Evolutionary conservation across 139 green algal genomes (phyloP), one percentile per base, ranked within the genome.

Genomic region (Gonium pectorale): DNA sequence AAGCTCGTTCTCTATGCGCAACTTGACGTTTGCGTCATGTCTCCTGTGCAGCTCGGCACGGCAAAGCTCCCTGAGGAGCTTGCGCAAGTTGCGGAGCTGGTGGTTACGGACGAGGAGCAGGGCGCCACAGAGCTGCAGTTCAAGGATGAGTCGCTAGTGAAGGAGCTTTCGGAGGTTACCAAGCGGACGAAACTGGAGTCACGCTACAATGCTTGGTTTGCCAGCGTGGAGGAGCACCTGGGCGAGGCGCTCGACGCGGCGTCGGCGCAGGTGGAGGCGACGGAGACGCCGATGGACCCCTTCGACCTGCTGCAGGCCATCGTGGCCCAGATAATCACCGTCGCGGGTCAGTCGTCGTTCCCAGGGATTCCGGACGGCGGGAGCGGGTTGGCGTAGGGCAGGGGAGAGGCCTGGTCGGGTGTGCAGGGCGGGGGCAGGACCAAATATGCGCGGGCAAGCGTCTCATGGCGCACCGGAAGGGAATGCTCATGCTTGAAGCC

Each of bases 241-340:
- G 33, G 5, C 0, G 15, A 41, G 1, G 79, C 79, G 5, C 44
- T 85, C 49, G 64, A 78, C 51, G 35, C 79, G 2, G 79, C 79
- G 29, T 35, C 43, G 6, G 31, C 46, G 15, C 31, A 24, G 24
- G 51, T 64, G 66, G 79, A 77, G 64, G 19, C 49, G 1, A 56
- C 64, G 46, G 79, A 85, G 79, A 67, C 49, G 64, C 64, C 79
- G 0, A 29, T 85, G 63, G 79, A 85, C 79, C 79, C 79, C 24
- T 77, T 78, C 11, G 79, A 85, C 46, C 64, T 85, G 27, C 4
- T 85, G 35, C 79, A 77, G 79, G 31, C 37, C 1, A 3, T 85
- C 3, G 46, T 77, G 21, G 46, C 46, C 3, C 79, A 85, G 49
- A 24, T 85, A 8, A 11, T 85, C 11, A 33, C 15, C 2, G 44